Evolutionary conservation across 73 alveolate genomes (phyloP).

Genomic region (Blepharisma stoltei): DNA sequence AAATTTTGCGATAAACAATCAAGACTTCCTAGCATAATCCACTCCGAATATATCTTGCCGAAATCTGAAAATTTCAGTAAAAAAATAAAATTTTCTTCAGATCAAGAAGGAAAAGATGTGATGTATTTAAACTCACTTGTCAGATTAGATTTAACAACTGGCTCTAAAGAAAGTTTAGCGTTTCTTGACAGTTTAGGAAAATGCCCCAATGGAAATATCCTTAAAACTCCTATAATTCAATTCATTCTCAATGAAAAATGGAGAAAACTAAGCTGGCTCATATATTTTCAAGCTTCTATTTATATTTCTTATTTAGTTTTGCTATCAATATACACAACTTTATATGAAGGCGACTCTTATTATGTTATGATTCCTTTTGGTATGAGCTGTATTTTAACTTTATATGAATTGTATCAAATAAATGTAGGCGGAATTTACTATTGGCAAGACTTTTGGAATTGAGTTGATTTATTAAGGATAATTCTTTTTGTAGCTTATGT

Average conservation of each 20-base stretch:
- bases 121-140: neutral
- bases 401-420: conserved; percentile 12
- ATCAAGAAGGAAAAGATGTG: conserved; percentile 20
- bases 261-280: neutral
- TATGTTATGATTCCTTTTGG: neutral
- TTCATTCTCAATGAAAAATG: conserved; percentile 8
- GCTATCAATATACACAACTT: neutral
- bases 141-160: neutral
- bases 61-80: neutral
- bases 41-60: neutral
- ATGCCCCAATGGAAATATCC: neutral
- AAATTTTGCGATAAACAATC: neutral
- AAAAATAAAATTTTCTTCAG: neutral
- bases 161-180: neutral
- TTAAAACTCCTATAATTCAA: neutral
- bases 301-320: neutral
- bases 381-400: neutral
- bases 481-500: neutral
- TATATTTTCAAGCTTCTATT: conserved; percentile 14
- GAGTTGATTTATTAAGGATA: neutral
- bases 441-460: conserved; percentile 20
- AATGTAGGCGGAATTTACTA: conserved; percentile 15
- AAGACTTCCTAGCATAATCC: neutral
- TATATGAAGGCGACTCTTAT: neutral
- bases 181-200: conserved; percentile 13